phyloP scores from a whole-genome alignment of 139 green algal species.

The Pleodorina starrii region DNA sequence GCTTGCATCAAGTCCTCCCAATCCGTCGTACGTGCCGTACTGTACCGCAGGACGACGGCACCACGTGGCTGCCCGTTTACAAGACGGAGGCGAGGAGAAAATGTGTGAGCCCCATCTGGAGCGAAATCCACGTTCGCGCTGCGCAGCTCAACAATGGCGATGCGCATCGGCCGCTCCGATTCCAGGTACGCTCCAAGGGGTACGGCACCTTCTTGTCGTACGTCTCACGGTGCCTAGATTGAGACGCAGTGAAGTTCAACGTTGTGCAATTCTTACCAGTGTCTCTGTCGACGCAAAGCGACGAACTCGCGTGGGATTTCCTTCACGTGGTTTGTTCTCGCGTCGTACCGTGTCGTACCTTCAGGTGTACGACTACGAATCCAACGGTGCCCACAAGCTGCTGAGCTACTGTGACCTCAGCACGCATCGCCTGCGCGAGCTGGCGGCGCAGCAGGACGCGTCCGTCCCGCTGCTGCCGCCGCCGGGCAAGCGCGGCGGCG shows the following conservation, averaged over 20 bases:
- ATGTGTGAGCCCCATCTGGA: constrained; percentile 63
- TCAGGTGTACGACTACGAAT: constrained; percentile 31
- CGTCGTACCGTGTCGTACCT: too few relatives aligned
- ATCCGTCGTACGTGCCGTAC: too few relatives aligned
- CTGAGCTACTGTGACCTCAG: constrained; percentile 1
- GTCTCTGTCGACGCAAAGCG: too few relatives aligned
- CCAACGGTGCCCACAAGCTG: background rate
- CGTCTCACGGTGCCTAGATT: too few relatives aligned
- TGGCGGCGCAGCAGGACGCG: background rate
- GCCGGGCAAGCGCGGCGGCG: background rate
- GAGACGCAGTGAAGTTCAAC: too few relatives aligned
- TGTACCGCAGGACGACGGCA: constrained; percentile 22
- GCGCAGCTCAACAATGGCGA: constrained; percentile 61
- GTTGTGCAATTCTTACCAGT: too few relatives aligned
- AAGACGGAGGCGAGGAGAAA: constrained; percentile 53
- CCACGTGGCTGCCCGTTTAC: constrained; percentile 55
- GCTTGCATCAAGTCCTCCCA: too few relatives aligned
- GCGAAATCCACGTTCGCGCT: constrained; percentile 40
- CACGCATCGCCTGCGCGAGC: constrained; percentile 21
- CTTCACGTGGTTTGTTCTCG: too few relatives aligned
- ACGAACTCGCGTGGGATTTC: too few relatives aligned
- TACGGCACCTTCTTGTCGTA: too few relatives aligned
- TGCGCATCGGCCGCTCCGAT: background rate
- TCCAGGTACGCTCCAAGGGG: too few relatives aligned
- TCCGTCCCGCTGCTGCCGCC: background rate